These are phyloP conservation scores for Chrysoporthe deuterocubensis DNA, from an alignment of 2,329 filamentous ascomycete species.

Conservation along the genomic window DNA sequence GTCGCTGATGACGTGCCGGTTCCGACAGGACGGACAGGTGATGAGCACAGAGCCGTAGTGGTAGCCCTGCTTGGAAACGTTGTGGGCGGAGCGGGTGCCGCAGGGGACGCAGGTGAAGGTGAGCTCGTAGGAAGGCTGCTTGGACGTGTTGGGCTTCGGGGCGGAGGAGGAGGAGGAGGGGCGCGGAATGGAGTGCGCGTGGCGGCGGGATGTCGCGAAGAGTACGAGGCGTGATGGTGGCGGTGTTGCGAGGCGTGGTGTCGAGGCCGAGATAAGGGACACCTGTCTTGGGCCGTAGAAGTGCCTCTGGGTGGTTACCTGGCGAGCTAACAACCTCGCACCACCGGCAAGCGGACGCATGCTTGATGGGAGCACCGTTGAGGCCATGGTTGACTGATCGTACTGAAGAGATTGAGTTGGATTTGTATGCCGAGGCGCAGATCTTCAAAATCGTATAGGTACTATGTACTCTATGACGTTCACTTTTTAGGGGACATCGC, in stretches of 20 bases:
- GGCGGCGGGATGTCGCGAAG: slow-evolving; percentile 27
- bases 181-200: slow-evolving; percentile 38
- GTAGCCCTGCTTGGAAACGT: slow-evolving; percentile 91
- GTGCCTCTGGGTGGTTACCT: neutral
- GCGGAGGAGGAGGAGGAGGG: slow-evolving; percentile 30
- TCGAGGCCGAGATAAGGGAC: neutral
- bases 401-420: too few species aligned
- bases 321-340: neutral
- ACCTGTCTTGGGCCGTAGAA: neutral
- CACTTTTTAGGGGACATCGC: neutral
- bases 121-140: slow-evolving; percentile 77
- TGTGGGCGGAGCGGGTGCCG: slow-evolving; percentile 77
- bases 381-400: slow-evolving; percentile 13
- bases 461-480: neutral
- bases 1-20: slow-evolving; percentile 89
- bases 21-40: slow-evolving; percentile 83
- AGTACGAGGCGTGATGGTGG: neutral
- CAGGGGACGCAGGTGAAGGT: slow-evolving; percentile 94
- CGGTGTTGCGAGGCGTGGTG: neutral
- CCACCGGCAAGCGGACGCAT: slow-evolving; percentile 7
- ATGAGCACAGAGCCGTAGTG: slow-evolving; percentile 89
- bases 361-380: slow-evolving; percentile 6
- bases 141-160: slow-evolving; percentile 32
- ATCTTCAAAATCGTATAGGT: neutral
- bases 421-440: neutral